Evolutionary conservation across 2,329 filamentous ascomycete species (phyloP).

Genomic region (Massarina eburnea): DNA sequence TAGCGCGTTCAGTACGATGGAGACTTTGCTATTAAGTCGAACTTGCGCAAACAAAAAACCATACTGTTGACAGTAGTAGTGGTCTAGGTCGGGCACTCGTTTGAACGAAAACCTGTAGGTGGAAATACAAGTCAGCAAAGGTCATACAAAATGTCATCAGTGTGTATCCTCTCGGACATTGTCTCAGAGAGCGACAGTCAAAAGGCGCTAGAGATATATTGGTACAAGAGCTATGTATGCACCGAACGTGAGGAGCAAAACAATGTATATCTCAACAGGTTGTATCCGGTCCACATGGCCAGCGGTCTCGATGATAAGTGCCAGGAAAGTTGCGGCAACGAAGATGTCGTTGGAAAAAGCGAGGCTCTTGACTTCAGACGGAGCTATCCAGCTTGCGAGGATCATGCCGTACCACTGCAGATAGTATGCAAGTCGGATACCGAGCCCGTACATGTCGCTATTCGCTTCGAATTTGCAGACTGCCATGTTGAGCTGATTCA

Average conservation of each 20-base stretch:
- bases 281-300: conserved; percentile 12
- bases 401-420: conserved; percentile 31
- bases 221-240: conserved; percentile 17
- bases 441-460: conserved; percentile 35
- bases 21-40: conserved; percentile 18
- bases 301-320: conserved; percentile 17
- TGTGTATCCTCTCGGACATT: too few relatives aligned
- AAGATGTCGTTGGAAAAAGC: conserved; percentile 19
- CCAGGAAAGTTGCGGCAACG: conserved; percentile 21
- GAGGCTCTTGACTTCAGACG: conserved; percentile 14
- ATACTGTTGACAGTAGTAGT: conserved; percentile 18
- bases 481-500: conserved; percentile 8
- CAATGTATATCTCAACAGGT: conserved; percentile 22
- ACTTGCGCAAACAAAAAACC: conserved; percentile 20
- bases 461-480: conserved; percentile 25
- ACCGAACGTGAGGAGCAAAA: conserved; percentile 24
- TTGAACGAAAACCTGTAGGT: conserved; percentile 22
- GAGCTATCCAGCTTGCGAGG: conserved; percentile 25
- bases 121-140: conserved; percentile 10
- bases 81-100: conserved; percentile 14
- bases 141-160: too few relatives aligned
- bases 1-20: conserved; percentile 13
- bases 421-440: conserved; percentile 36
- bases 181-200: too few relatives aligned
- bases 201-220: conserved; percentile 21